phyloP scores from a whole-genome alignment of 2,329 filamentous ascomycete species.

The Ophiostoma himal-ulmi region DNA sequence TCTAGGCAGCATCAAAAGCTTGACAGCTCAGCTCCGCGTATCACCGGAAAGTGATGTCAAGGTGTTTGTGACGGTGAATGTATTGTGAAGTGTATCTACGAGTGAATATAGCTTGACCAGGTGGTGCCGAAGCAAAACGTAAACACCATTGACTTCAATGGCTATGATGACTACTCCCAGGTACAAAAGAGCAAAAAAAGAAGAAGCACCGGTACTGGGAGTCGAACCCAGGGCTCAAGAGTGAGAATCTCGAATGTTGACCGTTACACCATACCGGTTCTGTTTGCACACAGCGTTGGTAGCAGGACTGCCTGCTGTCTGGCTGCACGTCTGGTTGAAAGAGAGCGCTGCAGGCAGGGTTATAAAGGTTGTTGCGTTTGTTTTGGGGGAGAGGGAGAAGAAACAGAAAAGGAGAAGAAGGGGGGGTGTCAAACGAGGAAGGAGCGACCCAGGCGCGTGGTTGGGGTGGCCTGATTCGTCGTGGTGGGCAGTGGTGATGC shows the following conservation, averaged over 20 bases:
- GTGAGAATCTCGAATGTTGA: constrained; percentile 29
- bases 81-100: background rate
- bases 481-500: background rate
- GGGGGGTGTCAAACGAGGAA: constrained; percentile 1
- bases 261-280: constrained; percentile 29
- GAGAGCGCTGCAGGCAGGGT: background rate
- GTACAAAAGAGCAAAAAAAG: background rate
- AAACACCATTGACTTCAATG: background rate
- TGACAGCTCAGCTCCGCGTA: background rate
- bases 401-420: background rate
- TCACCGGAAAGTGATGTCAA: background rate
- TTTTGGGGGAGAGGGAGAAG: too few species aligned
- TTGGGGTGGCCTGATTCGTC: background rate
- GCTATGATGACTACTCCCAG: background rate
- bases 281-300: background rate
- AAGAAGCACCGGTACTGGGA: constrained; percentile 27
- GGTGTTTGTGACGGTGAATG: background rate
- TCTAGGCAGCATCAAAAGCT: background rate
- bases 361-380: background rate
- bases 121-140: background rate
- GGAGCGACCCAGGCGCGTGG: background rate
- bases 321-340: background rate
- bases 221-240: constrained; percentile 29
- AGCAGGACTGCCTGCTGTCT: background rate
- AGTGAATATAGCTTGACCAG: background rate